Evolutionary conservation across 139 green algal species (phyloP), one percentile per base, ranked within the genome.

Genomic region (Chlorella sp.): DNA sequence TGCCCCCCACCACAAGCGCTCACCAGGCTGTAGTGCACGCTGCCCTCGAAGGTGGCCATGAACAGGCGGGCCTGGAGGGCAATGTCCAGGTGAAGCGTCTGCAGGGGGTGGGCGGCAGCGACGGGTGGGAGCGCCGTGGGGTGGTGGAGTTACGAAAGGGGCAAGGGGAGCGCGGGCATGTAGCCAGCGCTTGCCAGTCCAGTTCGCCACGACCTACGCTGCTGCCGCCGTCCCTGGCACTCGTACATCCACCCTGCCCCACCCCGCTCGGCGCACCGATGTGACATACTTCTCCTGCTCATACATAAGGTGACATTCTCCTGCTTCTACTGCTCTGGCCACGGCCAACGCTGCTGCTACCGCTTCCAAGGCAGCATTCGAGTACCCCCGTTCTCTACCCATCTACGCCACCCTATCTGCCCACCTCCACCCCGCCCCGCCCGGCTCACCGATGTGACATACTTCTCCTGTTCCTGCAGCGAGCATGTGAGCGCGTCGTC

Each of bases 1-100:
- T 78, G 69, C 69, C 69, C 26, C 28, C 69, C 21, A 3, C 69
- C 69, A 11, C 69, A 11, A 37, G 30, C 76, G 5, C 80, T 39
- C n/a, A 75, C 82, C 57, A 77, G 82, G 57, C 83, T 90, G 82
- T 90, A 90, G 60, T 92, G 89, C 2, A 76, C 86, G 73, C 37
- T 78, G 34, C 71, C 89, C 83, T 92, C 89, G n/a, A 86, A 92
- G 16, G 40, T n/a, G 11, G 89, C 89, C 60, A 91, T 68, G n/a
- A 57, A 66, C 4, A 86, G 57, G 28, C 82, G 82, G n/a, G 82
- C 82, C 15, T 48, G 28, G 0, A 86, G 60, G n/a, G 82, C 82
- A 76, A 86, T 75, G 60, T 57, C 21, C 26, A 75, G 82, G 82
- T 86, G 82, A 32, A 86, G 64, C 57, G 82, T 86, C 82, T 86